These are phyloP conservation scores for Punctularia strigosozonata DNA, from an alignment of 768 basidiomycete genomes.

Conservation along the genomic window DNA sequence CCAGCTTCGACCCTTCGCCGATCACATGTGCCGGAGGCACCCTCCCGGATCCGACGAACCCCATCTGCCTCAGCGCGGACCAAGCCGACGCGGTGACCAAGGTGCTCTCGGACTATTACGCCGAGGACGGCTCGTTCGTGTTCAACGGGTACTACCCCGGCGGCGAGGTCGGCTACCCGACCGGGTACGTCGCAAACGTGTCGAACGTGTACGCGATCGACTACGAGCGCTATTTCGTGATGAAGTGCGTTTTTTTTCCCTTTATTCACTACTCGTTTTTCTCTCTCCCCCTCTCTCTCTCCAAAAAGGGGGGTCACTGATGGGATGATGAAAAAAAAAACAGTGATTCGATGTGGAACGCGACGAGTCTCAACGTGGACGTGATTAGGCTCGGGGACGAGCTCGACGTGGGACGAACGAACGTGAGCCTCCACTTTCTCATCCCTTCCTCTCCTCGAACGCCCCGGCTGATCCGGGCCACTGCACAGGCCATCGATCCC, in stretches of 20 bases:
- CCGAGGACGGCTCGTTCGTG: not conserved
- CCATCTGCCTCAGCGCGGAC: not conserved
- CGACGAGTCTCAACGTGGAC: not conserved
- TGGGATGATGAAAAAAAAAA: too few relatives aligned
- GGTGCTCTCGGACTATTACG: not conserved
- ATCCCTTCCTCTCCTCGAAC: not conserved
- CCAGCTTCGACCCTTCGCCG: not conserved
- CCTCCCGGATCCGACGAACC: slow-evolving; percentile 3
- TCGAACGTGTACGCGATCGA: not conserved
- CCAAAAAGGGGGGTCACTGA: too few relatives aligned
- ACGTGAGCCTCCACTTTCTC: not conserved
- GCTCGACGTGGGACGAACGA: not conserved
- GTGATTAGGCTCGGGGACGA: not conserved
- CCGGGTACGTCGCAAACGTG: not conserved
- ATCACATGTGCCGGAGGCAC: too few relatives aligned
- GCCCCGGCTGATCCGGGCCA: not conserved
- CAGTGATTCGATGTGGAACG: not conserved
- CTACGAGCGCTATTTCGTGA: not conserved
- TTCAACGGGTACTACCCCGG: not conserved
- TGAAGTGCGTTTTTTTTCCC: not conserved
- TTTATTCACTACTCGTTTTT: not conserved
- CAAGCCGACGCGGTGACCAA: not conserved
- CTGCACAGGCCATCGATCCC: slow-evolving; percentile 11
- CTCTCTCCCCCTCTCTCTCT: not conserved
- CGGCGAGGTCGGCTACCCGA: not conserved